A percentile compares a stretch with the other conserved stretches of the same genome.
phyloP scores from a whole-genome alignment of 2,329 filamentous ascomycete species.

The Phialocephala subalpina region DNA sequence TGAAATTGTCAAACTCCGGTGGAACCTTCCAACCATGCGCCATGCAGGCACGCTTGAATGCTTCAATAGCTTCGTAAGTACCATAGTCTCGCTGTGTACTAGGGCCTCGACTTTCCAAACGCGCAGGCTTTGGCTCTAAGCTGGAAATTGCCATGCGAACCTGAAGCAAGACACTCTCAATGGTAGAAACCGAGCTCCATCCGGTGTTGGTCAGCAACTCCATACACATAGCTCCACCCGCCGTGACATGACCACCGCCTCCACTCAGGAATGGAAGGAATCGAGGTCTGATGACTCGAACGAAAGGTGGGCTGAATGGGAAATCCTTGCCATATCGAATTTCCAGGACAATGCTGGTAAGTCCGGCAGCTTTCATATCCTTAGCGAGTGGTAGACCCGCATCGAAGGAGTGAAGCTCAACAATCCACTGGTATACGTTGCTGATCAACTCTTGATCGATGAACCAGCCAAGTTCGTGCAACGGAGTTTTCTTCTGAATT shows the following conservation, averaged over 20 bases:
- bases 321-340: slow-evolving; percentile 81
- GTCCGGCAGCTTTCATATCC: slow-evolving; percentile 71
- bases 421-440: slow-evolving; percentile 87
- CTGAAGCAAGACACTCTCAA: slow-evolving; percentile 84
- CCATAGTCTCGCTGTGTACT: slow-evolving; percentile 61
- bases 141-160: slow-evolving; percentile 79
- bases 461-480: slow-evolving; percentile 82
- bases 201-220: slow-evolving; percentile 84
- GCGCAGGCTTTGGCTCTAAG: slow-evolving; percentile 73
- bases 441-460: slow-evolving; percentile 66
- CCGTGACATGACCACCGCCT: slow-evolving; percentile 86
- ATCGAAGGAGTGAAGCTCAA: slow-evolving; percentile 87
- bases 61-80: slow-evolving; percentile 74
- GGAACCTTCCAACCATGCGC: slow-evolving; percentile 80
- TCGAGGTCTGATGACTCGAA: slow-evolving; percentile 81
- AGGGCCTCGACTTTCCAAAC: slow-evolving; percentile 55
- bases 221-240: slow-evolving; percentile 85
- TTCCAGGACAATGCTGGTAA: slow-evolving; percentile 80
- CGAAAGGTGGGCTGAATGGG: slow-evolving; percentile 82
- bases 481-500: slow-evolving; percentile 66
- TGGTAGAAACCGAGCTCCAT: slow-evolving; percentile 76
- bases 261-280: slow-evolving; percentile 76
- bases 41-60: slow-evolving; percentile 73
- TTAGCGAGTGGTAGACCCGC: slow-evolving; percentile 69
- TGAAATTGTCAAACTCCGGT: slow-evolving; percentile 26